Base-by-base conservation (phyloP, 164 flowering plant species). In the Kingdonia uniflora region DNA sequence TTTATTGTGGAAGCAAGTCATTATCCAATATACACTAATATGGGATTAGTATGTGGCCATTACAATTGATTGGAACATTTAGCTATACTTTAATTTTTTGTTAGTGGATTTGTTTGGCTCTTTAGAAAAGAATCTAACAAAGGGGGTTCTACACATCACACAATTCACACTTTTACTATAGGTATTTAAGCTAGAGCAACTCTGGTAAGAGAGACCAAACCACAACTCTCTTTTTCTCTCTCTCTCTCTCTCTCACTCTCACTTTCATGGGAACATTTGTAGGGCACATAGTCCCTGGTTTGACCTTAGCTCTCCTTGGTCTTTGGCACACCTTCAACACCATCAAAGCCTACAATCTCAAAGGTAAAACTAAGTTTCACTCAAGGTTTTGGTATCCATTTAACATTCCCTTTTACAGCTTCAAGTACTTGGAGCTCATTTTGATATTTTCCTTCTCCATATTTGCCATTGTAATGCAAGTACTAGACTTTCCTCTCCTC, bases 281-380 rank as follows among this genome's bases (percentile, higher is more conserved):
- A 17, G 88, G 76, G 14, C 95, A 86, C 64, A 24, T 81, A 12
- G 69, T 78, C 6, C 86, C 91, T 16, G 87, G 86, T 16, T 63
- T 80, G 39, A 75, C 78, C 51, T 71, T 86, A 17, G 55, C 73
- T 60, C 57, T 76, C 47, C 84, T 86, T 52, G 95, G 88, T 40
- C 51, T 81, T 51, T 81, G 91, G 91, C 95, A 86, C 57, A 66
- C 57, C 43, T 49, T 74, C 52, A 78, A 74, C 57, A 77, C 77
- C 25, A 64, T 75, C 64, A 68, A 58, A 61, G 65, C 75, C 51
- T 80, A 66, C 65, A 60, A 54, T 37, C 66, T 68, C 40, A 70
- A 54, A 55, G 79, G 78, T 55, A 51, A 77, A 53, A 12, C 55
- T 14, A 63, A 59, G 11, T 87, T 80, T 42, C 52, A 20, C 13